Evolutionary conservation across 139 green algal species (phyloP), one percentile per base, ranked within the genome.

Genomic region (Chlamydomonas incerta): DNA sequence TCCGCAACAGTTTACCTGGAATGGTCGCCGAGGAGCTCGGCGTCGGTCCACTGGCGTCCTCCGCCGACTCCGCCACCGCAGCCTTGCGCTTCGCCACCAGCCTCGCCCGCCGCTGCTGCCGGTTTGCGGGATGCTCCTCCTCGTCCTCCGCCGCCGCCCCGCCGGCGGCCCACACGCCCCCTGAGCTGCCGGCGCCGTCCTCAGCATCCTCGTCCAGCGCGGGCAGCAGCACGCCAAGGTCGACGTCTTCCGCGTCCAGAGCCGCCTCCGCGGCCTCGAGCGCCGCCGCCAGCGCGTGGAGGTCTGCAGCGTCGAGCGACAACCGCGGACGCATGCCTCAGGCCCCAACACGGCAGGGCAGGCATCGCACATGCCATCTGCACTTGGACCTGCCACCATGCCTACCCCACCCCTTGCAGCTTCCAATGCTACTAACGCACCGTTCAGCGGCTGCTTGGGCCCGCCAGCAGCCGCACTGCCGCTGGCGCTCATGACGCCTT

Each of bases 281-380:
- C 20, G 74, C 74, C 13, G 74, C 74, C 4, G 74, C 74, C 9
- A 82, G 58, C 34, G 74, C 74, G 21, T 72, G 35, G 13, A 82
- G 74, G 58, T 65, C 74, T 82, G 74, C 58, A 23, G 29, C 13
- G n/a, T n/a, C n/a, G n/a, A n/a, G n/a, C n/a, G n/a, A n/a, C n/a
- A n/a, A n/a, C n/a, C n/a, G n/a, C n/a, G n/a, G n/a, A n/a, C n/a
- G n/a, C n/a, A n/a, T n/a, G n/a, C n/a, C n/a, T n/a, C n/a, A n/a
- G n/a, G n/a, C n/a, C n/a, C n/a, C n/a, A n/a, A n/a, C n/a, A n/a
- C n/a, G n/a, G n/a, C n/a, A n/a, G n/a, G n/a, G n/a, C n/a, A n/a
- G n/a, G n/a, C n/a, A n/a, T n/a, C n/a, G n/a, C n/a, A n/a, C n/a
- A n/a, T n/a, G n/a, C n/a, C n/a, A n/a, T n/a, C n/a, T n/a, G n/a